phyloP scores from a whole-genome alignment of 495 filamentous ascomycete genomes.

The Podospora conica region DNA sequence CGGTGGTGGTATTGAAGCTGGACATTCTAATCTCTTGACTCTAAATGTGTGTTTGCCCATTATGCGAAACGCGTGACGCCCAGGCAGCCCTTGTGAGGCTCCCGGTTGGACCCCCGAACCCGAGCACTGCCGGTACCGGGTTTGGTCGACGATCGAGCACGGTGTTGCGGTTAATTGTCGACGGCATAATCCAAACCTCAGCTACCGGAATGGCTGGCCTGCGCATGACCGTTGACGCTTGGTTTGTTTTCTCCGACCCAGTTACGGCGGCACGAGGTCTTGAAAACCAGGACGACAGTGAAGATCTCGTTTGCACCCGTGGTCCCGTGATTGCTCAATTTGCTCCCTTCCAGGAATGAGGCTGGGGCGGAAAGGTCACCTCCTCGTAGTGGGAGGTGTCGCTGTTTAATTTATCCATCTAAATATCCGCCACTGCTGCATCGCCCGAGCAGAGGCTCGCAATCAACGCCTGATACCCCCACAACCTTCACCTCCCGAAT shows the following conservation, averaged over 20 bases:
- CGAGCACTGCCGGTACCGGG: constrained; percentile 13
- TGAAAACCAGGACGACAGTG: constrained; percentile 13
- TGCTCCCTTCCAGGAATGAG: constrained; percentile 20
- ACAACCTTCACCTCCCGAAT: constrained; percentile 12
- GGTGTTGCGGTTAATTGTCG: constrained; percentile 14
- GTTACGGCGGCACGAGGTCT: not conserved
- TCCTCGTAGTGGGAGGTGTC: constrained; percentile 11
- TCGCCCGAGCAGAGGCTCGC: not conserved
- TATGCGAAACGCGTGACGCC: constrained; percentile 9
- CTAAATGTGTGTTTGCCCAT: not conserved
- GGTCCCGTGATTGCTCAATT: constrained; percentile 17
- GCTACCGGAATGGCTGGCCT: not conserved
- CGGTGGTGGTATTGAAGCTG: constrained; percentile 39
- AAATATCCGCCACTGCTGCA: constrained; percentile 14
- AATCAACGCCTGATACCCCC: constrained; percentile 9
- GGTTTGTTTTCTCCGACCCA: constrained; percentile 12
- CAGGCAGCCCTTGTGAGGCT: not conserved
- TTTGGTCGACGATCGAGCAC: constrained; percentile 6
- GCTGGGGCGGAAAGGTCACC: constrained; percentile 8
- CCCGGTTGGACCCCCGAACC: not conserved
- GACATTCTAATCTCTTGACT: constrained; percentile 31
- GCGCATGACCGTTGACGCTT: constrained; percentile 10
- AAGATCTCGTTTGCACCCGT: constrained; percentile 15
- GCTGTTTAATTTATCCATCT: constrained; percentile 17
- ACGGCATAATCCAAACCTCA: constrained; percentile 6